A percentile compares a stretch with the other conserved stretches of the same genome.
Evolutionary conservation across 805 yeast species (phyloP).

Genomic region (Teunomyces aglyptinius): DNA sequence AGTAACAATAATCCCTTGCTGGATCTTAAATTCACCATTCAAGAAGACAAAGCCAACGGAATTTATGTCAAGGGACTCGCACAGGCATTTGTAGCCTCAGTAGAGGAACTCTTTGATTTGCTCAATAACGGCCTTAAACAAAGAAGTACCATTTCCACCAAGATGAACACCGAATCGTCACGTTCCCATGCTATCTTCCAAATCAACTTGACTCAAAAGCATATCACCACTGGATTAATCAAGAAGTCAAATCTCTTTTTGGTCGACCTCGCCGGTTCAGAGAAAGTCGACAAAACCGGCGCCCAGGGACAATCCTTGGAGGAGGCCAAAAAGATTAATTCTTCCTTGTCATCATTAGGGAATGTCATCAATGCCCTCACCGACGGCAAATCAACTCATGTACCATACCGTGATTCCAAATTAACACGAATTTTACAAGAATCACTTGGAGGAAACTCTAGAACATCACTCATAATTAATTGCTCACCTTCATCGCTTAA

Average conservation of each 20-base stretch:
- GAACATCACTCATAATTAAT: constrained; percentile 70
- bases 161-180: constrained; percentile 71
- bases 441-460: constrained; percentile 78
- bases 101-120: constrained; percentile 56
- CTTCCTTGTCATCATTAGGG: constrained; percentile 74
- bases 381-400: constrained; percentile 60
- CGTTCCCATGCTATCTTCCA: constrained; percentile 81
- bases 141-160: constrained; percentile 60
- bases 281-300: constrained; percentile 73
- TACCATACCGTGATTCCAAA: constrained; percentile 77
- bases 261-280: constrained; percentile 88
- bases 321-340: constrained; percentile 82
- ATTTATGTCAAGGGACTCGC: constrained; percentile 70
- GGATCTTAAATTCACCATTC: constrained; percentile 47
- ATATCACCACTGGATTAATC: constrained; percentile 50
- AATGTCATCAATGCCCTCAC: constrained; percentile 78
- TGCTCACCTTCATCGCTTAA: constrained; percentile 64
- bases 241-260: constrained; percentile 65
- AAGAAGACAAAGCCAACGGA: constrained; percentile 63
- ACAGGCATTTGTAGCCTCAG: constrained; percentile 56
- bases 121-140: constrained; percentile 57
- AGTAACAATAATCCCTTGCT: constrained; percentile 9
- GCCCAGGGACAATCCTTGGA: constrained; percentile 72
- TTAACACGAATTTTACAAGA: constrained; percentile 76
- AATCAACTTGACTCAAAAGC: constrained; percentile 62